phyloP scores from a whole-genome alignment of 2,329 filamentous ascomycete species.

The Pseudogymnoascus sp. region DNA sequence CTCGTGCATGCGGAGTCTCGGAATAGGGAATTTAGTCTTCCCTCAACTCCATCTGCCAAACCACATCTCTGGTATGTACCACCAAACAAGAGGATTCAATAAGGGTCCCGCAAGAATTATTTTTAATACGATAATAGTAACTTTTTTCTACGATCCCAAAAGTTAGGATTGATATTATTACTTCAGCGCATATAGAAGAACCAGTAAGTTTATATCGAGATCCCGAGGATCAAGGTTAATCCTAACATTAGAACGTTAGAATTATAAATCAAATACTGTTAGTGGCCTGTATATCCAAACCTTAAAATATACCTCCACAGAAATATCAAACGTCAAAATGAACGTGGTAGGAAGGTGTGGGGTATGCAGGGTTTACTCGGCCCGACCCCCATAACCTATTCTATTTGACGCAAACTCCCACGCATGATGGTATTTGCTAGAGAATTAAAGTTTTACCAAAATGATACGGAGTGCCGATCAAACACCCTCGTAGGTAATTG shows the following conservation, averaged over 20 bases:
- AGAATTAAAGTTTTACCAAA: neutral
- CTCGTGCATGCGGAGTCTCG: neutral
- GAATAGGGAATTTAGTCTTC: neutral
- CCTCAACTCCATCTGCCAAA: neutral
- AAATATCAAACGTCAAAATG: neutral
- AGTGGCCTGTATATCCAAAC: neutral
- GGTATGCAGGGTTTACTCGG: neutral
- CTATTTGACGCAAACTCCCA: neutral
- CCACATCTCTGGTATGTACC: neutral
- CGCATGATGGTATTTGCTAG: neutral
- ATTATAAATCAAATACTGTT: neutral
- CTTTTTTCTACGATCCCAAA: neutral
- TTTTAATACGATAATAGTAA: neutral
- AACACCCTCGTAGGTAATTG: neutral
- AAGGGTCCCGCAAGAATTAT: neutral
- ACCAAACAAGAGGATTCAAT: neutral
- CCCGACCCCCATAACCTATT: neutral
- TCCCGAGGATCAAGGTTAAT: neutral
- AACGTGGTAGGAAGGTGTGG: conserved; percentile 1
- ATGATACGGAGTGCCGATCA: neutral
- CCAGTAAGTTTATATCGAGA: neutral
- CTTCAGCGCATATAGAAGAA: neutral
- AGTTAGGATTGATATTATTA: neutral
- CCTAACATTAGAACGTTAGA: neutral
- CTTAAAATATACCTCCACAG: neutral